Base-by-base conservation (phyloP, 768 basidiomycete species). In the Termitomyces sp. region DNA sequence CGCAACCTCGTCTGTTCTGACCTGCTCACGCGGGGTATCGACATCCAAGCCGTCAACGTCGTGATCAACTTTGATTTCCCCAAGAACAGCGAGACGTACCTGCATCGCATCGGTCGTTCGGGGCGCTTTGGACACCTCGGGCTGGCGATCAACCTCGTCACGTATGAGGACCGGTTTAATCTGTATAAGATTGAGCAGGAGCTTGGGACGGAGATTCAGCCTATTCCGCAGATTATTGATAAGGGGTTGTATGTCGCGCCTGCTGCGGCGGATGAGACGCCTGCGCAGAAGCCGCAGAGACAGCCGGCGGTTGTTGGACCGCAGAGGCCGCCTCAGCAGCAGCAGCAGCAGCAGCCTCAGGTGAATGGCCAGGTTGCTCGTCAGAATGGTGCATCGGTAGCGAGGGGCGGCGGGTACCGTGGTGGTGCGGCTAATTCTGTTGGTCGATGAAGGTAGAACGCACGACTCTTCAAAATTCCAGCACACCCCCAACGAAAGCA, bases 51-150 rank as follows among this genome's bases (percentile, higher is more conserved):
- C 58, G 96, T 99, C 60, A 99, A 99, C 75, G 97, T 98, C 71
- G 96, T 99, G 68, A 98, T 99, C 82, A 98, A 98, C 77, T 99
- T 99, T 68, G 96, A 99, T 72, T 97, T 98, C 75, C 96, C 96
- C 59, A 97, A 98, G 82, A 98, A 95, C 71, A 92, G 93, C 59
- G 97, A 99, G 73, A 98, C 96, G 3, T 99, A 99, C 74, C 86
- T 99, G 21, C 96, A 99, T 73, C 90, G 96, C 62, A 98, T 98
- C 68, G 96, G 97, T 68, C 94, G 96, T 60, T 95, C 93, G 3
- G 97, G 96, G 54, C 90, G 96, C 51, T 99, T 97, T 68, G 96
- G 97, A 54, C 96, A 99, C 72, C 75, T 98, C 62, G 96, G 96
- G 66, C 80, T 99, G 46, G 97, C 97, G 41, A 97, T 99, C 75